phyloP scores from a whole-genome alignment of 352 stramenopile genomes.

The Globisporangium solare region DNA sequence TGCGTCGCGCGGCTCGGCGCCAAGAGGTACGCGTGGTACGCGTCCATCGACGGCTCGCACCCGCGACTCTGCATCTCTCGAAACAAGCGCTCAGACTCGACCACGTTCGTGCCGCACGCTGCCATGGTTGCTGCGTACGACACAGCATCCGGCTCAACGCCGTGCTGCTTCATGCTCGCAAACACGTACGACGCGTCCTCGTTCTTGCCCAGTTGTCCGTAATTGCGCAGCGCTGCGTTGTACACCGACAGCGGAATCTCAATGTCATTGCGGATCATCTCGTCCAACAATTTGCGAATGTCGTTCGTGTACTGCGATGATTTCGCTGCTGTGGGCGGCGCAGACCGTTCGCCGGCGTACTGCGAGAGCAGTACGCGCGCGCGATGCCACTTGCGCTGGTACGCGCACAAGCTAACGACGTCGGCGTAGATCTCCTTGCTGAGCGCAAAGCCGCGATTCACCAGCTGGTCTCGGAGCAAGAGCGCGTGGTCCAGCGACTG shows the following conservation, averaged over 20 bases:
- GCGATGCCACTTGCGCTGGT: constrained; percentile 50
- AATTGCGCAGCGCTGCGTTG: constrained; percentile 65
- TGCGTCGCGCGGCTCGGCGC: constrained; percentile 16
- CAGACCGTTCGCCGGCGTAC: constrained; percentile 27
- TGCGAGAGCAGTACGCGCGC: constrained; percentile 47
- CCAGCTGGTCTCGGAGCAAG: constrained; percentile 54
- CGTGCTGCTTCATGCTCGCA: constrained; percentile 29
- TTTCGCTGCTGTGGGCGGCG: constrained; percentile 24
- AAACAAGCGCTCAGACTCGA: constrained; percentile 43
- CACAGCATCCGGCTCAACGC: constrained; percentile 40
- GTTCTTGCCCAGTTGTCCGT: constrained; percentile 32
- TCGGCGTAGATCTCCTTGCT: constrained; percentile 33
- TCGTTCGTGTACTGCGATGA: constrained; percentile 50
- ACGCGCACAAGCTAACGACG: constrained; percentile 43
- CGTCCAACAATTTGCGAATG: constrained; percentile 36
- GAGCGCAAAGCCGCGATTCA: constrained; percentile 22
- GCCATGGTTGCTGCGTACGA: constrained; percentile 54
- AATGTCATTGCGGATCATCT: constrained; percentile 38
- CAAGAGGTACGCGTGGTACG: constrained; percentile 27
- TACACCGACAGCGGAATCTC: constrained; percentile 37
- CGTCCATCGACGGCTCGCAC: constrained; percentile 16
- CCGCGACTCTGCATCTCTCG: constrained; percentile 25
- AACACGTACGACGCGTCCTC: constrained; percentile 37
- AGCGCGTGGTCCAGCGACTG: constrained; percentile 46
- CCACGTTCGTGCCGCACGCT: constrained; percentile 37